A percentile compares a stretch with the other conserved stretches of the same genome.
These are phyloP conservation scores for Colletotrichum phormii DNA, from an alignment of 2,329 filamentous ascomycete species.

Conservation along the genomic window DNA sequence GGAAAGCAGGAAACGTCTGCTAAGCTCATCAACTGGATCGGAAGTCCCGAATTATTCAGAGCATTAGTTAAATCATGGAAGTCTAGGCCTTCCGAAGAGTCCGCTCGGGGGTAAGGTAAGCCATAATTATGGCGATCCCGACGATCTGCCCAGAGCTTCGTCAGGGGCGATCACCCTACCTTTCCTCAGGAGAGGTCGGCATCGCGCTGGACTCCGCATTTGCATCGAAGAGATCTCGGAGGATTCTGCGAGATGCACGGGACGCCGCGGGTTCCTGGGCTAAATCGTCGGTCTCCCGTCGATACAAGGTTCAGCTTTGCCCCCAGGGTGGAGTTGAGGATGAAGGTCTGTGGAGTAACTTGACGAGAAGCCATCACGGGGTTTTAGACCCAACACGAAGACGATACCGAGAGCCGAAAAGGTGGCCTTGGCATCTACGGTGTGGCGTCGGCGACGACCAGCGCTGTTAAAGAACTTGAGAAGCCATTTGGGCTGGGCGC, in stretches of 20 bases:
- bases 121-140: neutral
- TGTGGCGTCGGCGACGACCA: neutral
- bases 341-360: neutral
- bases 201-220: neutral
- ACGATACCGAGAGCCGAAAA: neutral
- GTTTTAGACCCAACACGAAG: neutral
- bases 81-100: neutral
- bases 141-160: neutral
- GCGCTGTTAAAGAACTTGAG: neutral
- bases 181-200: neutral
- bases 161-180: neutral
- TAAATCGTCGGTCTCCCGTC: neutral
- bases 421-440: neutral
- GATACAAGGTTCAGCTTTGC: neutral
- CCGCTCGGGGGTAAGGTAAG: neutral
- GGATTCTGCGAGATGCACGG: neutral
- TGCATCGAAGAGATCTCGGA: neutral
- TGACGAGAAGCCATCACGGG: neutral
- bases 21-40: neutral
- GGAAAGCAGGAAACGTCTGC: neutral
- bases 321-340: neutral
- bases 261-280: neutral
- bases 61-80: neutral
- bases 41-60: neutral
- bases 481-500: neutral